Base-by-base conservation (phyloP, 768 basidiomycete genomes). In the Lepiota brunneoincarnata region DNA sequence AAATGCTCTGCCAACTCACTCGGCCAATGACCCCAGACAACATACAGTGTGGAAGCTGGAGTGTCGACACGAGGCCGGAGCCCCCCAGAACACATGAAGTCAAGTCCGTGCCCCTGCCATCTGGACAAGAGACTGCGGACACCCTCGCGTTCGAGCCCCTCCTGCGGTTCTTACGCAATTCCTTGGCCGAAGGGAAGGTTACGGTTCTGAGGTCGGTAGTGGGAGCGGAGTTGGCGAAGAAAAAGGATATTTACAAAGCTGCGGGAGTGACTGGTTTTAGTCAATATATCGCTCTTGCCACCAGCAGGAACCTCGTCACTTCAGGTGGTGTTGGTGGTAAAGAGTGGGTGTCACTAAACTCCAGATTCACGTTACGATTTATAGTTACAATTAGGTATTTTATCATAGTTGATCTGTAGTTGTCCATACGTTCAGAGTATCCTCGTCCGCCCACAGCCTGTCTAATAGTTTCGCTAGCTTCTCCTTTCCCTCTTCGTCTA, bases 351-450 rank as follows among this genome's bases (percentile, higher is more conserved):
- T 17, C 23, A 11, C 17, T 26, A 7, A 23, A 7, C 2, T n/a
- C 15, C 37, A 20, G 28, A 15, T 1, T 11, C 15, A 14, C 6
- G 41, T 7, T 24, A 9, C 4, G n/a, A 17, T n/a, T n/a, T 14
- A 18, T 17, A 24, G 36, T 34, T 12, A n/a, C 3, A 18, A 35
- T 28, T 17, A 35, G 36, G 11, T 26, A 28, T 23, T 34, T 17
- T 46, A 6, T 39, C 41, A 43, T 9, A 39, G 36, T 28, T 58
- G 51, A 51, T 77, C 77, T 49, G 76, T 55, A 21, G 76, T 82
- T 41, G 83, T 84, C 72, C 80, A 86, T 21, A 87, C 80, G 52
- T 75, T 75, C 52, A 80, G 67, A 11, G 78, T 79, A 61, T 87
- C 86, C 49, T 80, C 81, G 55, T 80, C 69, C 20, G 71, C 79